phyloP scores from a whole-genome alignment of 257 asterid species.

The Haberlea rhodopensis region DNA sequence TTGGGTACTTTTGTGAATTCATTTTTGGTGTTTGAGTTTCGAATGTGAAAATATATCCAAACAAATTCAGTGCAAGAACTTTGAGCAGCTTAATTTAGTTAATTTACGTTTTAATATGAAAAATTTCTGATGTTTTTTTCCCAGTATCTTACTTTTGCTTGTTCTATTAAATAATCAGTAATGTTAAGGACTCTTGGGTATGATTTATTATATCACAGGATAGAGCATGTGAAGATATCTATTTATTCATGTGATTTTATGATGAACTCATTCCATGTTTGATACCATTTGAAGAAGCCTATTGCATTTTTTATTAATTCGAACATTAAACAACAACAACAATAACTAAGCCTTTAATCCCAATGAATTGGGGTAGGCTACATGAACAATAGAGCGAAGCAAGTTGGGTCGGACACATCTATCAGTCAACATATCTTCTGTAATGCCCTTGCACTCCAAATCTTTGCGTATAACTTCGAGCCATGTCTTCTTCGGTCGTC shows the following conservation, averaged over 20 bases:
- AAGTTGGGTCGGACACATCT: no score
- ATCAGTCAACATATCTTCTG: no score
- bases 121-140: not conserved
- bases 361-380: no score
- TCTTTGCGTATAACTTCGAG: no score
- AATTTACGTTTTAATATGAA: conserved; percentile 2
- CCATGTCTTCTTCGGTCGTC: no score
- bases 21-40: conserved; percentile 13
- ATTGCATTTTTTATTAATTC: not conserved
- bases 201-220: not conserved
- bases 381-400: no score
- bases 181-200: conserved; percentile 11
- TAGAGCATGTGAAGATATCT: not conserved
- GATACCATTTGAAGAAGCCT: not conserved
- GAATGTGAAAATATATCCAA: conserved; percentile 20
- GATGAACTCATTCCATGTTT: conserved; percentile 11
- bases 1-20: conserved; percentile 19
- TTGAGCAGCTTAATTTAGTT: conserved; percentile 14
- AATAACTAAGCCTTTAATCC: no score
- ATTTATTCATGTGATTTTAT: not conserved
- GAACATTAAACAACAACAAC: no score
- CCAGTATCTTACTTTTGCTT: conserved; percentile 15
- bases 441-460: no score
- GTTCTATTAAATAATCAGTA: not conserved
- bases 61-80: conserved; percentile 16